A percentile compares a stretch with the other conserved stretches of the same genome.
These are phyloP conservation scores for Corrigiola litoralis DNA, from an alignment of 179 eudicot genomes.

Conservation along the genomic window DNA sequence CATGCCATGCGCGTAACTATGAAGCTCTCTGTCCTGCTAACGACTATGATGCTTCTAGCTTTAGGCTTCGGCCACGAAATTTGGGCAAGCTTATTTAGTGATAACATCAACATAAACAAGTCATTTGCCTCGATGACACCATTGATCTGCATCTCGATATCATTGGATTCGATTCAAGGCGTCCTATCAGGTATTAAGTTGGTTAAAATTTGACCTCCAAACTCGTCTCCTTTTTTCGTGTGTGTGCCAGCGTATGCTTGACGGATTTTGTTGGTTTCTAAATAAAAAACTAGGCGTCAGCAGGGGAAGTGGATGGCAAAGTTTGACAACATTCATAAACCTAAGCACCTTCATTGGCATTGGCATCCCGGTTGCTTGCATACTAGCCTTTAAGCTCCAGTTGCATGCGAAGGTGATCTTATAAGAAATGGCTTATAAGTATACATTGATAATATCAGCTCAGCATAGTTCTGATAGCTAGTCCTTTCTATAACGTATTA, in stretches of 20 bases:
- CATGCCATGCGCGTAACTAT: constrained; percentile 61
- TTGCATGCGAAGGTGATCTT: constrained; percentile 6
- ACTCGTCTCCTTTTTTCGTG: not conserved
- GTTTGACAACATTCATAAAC: constrained; percentile 50
- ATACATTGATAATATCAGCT: not conserved
- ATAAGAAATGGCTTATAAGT: not conserved
- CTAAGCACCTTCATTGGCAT: constrained; percentile 14
- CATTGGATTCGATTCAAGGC: constrained; percentile 59
- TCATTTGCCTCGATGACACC: constrained; percentile 55
- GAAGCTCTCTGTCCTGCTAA: constrained; percentile 51
- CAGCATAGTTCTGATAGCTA: not conserved
- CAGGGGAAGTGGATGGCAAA: constrained; percentile 89
- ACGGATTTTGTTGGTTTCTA: not conserved
- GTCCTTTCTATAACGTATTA: not conserved
- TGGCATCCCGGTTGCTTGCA: constrained; percentile 10
- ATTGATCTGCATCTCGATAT: constrained; percentile 40
- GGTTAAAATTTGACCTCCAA: too few species aligned
- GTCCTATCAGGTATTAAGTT: constrained; percentile 54
- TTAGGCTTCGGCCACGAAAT: constrained; percentile 45
- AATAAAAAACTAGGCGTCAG: constrained; percentile 50
- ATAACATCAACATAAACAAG: constrained; percentile 32
- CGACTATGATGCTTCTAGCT: constrained; percentile 33
- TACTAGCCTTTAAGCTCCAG: constrained; percentile 7
- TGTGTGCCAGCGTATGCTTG: not conserved
- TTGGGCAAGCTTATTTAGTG: constrained; percentile 72